Evolutionary conservation across 1,139 yeast species (phyloP).

Genomic region (Lodderomyces orthopsilosis): DNA sequence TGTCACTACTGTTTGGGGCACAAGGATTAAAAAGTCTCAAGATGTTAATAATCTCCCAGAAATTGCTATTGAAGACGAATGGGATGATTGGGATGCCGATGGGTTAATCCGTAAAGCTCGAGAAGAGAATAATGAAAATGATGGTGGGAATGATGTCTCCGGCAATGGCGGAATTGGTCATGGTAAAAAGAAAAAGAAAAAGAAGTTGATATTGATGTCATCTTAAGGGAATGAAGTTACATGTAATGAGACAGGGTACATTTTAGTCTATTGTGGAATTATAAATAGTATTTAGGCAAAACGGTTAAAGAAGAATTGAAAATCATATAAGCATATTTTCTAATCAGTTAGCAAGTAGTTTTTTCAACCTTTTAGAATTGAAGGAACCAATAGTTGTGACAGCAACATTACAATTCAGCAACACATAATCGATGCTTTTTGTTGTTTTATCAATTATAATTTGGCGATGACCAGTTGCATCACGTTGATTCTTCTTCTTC

Average conservation of each 20-base stretch:
- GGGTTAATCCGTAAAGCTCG: slow-evolving; percentile 50
- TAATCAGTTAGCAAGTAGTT: slow-evolving; percentile 14
- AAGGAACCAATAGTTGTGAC: slow-evolving; percentile 6
- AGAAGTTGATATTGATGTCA: slow-evolving; percentile 24
- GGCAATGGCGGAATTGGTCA: slow-evolving; percentile 23
- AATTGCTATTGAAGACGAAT: slow-evolving; percentile 21
- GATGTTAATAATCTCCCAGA: slow-evolving; percentile 7
- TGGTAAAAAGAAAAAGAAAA: slow-evolving; percentile 39
- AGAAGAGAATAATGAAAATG: slow-evolving; percentile 37
- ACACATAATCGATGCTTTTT: slow-evolving; percentile 3
- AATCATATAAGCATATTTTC: too few relatives aligned
- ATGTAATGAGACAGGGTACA: background rate
- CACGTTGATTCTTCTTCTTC: slow-evolving; percentile 1
- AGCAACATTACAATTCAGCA: slow-evolving; percentile 14
- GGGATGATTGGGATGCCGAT: slow-evolving; percentile 45
- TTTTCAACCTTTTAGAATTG: slow-evolving; percentile 8
- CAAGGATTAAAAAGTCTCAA: slow-evolving; percentile 47
- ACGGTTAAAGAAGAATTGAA: background rate
- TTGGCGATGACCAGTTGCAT: background rate
- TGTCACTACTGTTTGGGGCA: slow-evolving; percentile 60
- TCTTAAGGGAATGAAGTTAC: slow-evolving; percentile 8
- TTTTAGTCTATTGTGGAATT: background rate
- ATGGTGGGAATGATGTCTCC: slow-evolving; percentile 17
- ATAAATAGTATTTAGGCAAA: background rate
- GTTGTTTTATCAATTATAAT: background rate